Evolutionary conservation across 768 basidiomycete genomes (phyloP), one percentile per base, ranked within the genome.

Genomic region (Tylopilus sp.): DNA sequence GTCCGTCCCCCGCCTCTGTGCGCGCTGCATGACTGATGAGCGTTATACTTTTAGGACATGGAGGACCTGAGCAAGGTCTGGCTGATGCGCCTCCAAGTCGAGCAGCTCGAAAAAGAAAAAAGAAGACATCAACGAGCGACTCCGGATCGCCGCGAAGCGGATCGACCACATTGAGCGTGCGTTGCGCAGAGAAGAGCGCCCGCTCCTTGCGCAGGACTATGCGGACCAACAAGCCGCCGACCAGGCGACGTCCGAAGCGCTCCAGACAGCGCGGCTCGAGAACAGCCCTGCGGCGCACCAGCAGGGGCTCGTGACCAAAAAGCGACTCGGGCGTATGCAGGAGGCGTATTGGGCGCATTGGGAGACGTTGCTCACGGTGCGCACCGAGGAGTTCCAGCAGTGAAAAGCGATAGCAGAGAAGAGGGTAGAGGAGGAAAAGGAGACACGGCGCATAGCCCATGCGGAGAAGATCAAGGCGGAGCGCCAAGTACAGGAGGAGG

Each of bases 21-120:
- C n/a, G n/a, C n/a, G n/a, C n/a, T n/a, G n/a, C n/a, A n/a, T n/a
- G n/a, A n/a, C n/a, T n/a, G n/a, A n/a, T n/a, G n/a, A n/a, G n/a
- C n/a, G n/a, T n/a, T n/a, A n/a, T n/a, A n/a, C n/a, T n/a, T n/a
- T n/a, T n/a, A n/a, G n/a, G n/a, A n/a, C n/a, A n/a, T n/a, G n/a
- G n/a, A n/a, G n/a, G n/a, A n/a, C n/a, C n/a, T n/a, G n/a, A n/a
- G n/a, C n/a, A n/a, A n/a, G n/a, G n/a, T n/a, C n/a, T n/a, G n/a
- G n/a, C n/a, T n/a, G n/a, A n/a, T n/a, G n/a, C n/a, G n/a, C n/a
- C n/a, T n/a, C n/a, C n/a, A n/a, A n/a, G n/a, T n/a, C n/a, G n/a
- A n/a, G n/a, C n/a, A n/a, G n/a, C n/a, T n/a, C 98, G 40, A 95
- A 97, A 74, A 97, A 95, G 73, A 94, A 98, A 73, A 95, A 94